These are phyloP conservation scores for Ceratocystis diversiconidia DNA, from an alignment of 2,329 filamentous ascomycete species.

Conservation along the genomic window DNA sequence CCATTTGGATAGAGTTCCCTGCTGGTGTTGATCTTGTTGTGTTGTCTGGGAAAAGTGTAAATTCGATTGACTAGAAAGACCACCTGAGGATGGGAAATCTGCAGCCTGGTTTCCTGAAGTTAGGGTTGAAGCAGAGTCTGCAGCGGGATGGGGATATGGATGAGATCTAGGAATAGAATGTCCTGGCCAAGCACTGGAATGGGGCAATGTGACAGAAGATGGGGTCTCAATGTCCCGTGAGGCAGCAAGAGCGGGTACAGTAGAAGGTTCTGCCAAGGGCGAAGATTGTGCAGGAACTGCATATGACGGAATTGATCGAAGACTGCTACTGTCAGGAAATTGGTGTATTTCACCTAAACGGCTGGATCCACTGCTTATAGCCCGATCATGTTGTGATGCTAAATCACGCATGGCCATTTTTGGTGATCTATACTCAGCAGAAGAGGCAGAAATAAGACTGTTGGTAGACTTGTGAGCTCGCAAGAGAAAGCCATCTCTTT, in stretches of 20 bases:
- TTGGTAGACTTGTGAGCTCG: slow-evolving; percentile 6
- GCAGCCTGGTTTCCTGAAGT: background rate
- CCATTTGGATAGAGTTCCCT: background rate
- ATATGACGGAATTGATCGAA: background rate
- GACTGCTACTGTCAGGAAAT: slow-evolving; percentile 3
- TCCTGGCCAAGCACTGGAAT: background rate
- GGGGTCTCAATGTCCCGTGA: background rate
- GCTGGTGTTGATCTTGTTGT: background rate
- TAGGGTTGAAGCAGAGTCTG: no score
- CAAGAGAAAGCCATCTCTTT: background rate
- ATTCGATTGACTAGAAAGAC: background rate
- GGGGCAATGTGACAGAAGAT: background rate
- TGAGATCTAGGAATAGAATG: background rate
- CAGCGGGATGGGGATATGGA: background rate
- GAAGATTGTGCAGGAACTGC: background rate
- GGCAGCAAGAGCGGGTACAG: background rate
- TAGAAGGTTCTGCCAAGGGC: background rate
- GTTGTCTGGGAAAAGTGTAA: background rate
- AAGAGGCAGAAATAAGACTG: slow-evolving; percentile 11
- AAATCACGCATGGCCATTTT: background rate
- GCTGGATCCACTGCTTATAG: slow-evolving; percentile 7
- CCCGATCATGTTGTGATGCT: background rate
- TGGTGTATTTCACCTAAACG: background rate
- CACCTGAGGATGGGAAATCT: background rate
- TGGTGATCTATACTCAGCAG: slow-evolving; percentile 4